Evolutionary conservation across 2,329 filamentous ascomycete genomes (phyloP), one percentile per base, ranked within the genome.

Genomic region (Trichoderma endophyticum): DNA sequence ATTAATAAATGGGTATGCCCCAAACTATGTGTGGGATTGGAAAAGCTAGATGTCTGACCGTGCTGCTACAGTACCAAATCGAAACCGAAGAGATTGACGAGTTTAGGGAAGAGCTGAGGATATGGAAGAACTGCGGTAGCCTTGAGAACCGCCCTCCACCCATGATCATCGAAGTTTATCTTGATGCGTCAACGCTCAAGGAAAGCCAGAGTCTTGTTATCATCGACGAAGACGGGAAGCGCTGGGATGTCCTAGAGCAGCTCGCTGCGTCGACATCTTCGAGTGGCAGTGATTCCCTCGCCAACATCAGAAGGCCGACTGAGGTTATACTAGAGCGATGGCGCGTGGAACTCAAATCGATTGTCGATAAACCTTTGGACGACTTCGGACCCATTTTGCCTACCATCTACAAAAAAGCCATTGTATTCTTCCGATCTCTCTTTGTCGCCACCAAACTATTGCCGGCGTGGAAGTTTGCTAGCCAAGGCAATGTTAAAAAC

Each of bases 321-420:
- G 92, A 97, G 79, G 89, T 99, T 71, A 86, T 98, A 67, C 85
- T 99, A 74, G 96, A 99, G 83, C 89, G 95, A 76, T 99, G 96
- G 96, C 91, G 87, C 71, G 88, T 99, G 74, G 92, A 96, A 79
- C 86, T 98, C 71, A 93, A 93, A 78, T 75, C 78, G 43, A 78
- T 76, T 18, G 75, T 75, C 65, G 73, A 88, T 89, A 85, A 71
- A 79, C 85, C 79, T 79, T 86, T 75, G 18, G 85, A 88, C 62
- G 89, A 88, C 79, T 93, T 91, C 79, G 88, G 87, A 8, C 84
- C 85, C 12, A 85, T 84, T 36, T 84, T 98, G 66, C 94, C 96
- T 15, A 95, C 93, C 67, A 91, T 97, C 72, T 99, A 99, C 86
- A 99, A 99, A 84, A 96, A 97, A 83, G 94, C 93, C 77, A 97